These are phyloP conservation scores for Emericellopsis atlantica DNA, from an alignment of 2,329 filamentous ascomycete genomes.

Conservation along the genomic window DNA sequence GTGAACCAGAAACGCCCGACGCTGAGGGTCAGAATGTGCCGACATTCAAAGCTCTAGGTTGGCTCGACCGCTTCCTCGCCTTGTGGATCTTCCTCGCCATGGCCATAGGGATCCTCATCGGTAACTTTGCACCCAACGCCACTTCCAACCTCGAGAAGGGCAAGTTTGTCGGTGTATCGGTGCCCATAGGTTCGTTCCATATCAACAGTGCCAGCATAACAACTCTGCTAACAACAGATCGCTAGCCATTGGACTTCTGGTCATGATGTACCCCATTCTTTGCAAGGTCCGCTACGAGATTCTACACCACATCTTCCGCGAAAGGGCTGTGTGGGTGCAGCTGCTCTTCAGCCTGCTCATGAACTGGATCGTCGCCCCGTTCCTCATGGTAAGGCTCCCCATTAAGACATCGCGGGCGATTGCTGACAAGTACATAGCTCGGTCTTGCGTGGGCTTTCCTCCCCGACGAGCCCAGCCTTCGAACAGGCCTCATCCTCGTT, in stretches of 20 bases:
- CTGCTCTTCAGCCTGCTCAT: slow-evolving; percentile 63
- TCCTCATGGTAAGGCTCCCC: slow-evolving; percentile 54
- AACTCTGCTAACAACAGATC: background rate
- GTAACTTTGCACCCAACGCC: slow-evolving; percentile 57
- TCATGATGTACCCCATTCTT: slow-evolving; percentile 93
- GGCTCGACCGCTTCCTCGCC: slow-evolving; percentile 51
- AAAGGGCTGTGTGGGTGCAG: slow-evolving; percentile 60
- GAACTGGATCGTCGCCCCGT: slow-evolving; percentile 74
- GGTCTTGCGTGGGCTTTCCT: slow-evolving; percentile 57
- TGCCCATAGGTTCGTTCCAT: slow-evolving; percentile 43
- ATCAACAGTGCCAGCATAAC: background rate
- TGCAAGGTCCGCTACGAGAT: slow-evolving; percentile 76
- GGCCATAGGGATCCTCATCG: slow-evolving; percentile 60
- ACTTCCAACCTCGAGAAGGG: slow-evolving; percentile 54
- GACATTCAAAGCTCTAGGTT: slow-evolving; percentile 40
- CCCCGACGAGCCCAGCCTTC: slow-evolving; percentile 42
- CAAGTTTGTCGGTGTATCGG: slow-evolving; percentile 55
- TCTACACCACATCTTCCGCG: slow-evolving; percentile 51
- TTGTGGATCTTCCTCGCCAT: slow-evolving; percentile 72
- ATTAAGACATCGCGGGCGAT: background rate
- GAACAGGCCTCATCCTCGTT: slow-evolving; percentile 65
- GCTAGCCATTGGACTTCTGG: slow-evolving; percentile 61
- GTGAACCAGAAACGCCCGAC: background rate
- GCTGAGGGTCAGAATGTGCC: slow-evolving; percentile 13
- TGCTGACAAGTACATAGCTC: slow-evolving; percentile 26